Percentiles rank a stretch among this genome's conserved stretches.
Evolutionary conservation across 1,284 basidiomycete genomes (phyloP).

Genomic region (Rhodotorula sp.): DNA sequence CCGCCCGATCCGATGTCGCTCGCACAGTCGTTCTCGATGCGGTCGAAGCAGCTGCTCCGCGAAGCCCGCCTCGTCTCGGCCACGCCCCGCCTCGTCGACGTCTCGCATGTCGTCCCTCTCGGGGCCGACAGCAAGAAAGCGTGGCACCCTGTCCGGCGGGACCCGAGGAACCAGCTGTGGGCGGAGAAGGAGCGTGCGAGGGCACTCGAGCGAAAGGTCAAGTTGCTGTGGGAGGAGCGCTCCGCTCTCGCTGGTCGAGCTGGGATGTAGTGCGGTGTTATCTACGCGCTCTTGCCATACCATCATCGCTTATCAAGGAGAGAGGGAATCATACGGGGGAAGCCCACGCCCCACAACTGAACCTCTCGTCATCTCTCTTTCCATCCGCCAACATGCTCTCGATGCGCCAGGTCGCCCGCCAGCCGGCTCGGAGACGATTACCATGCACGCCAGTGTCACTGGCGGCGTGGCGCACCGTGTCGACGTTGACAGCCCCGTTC

Average conservation of each 20-base stretch:
- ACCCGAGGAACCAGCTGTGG: conserved; percentile 72
- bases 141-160: conserved; percentile 74
- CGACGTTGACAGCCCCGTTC: not conserved
- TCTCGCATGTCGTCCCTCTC: conserved; percentile 62
- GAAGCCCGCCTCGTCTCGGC: conserved; percentile 79
- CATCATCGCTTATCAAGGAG: not conserved
- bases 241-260: not conserved
- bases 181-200: conserved; percentile 72
- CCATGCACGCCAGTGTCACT: no score
- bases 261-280: not conserved
- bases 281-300: not conserved
- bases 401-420: no score
- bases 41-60: conserved; percentile 75
- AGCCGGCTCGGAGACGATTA: no score
- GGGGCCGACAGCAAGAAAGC: conserved; percentile 51
- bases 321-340: not conserved
- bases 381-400: no score
- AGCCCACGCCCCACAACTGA: no score
- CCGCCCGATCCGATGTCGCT: not conserved
- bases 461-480: not conserved
- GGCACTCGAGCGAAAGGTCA: conserved; percentile 63
- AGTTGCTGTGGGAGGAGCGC: not conserved
- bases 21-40: conserved; percentile 66
- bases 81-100: conserved; percentile 74
- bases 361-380: no score